Percentiles rank a stretch among this genome's conserved stretches.
phyloP scores from a whole-genome alignment of 2,329 filamentous ascomycete genomes.

The Fusarium sp. region DNA sequence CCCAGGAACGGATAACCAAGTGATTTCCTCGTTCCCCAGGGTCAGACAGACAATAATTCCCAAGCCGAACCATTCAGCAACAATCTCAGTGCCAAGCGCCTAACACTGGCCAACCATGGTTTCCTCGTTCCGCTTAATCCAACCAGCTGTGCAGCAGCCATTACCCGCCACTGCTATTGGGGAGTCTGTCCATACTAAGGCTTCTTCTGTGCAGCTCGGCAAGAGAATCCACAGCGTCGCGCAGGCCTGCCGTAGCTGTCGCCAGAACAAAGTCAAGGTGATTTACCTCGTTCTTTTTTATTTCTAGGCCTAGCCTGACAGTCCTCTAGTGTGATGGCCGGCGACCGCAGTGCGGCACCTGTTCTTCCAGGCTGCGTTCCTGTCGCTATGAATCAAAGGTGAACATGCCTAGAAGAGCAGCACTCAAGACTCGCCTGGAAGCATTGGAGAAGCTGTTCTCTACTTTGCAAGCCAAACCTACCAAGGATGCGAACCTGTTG shows the following conservation, averaged over 20 bases:
- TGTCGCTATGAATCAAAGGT: neutral
- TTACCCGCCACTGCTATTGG: neutral
- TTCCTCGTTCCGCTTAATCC: neutral
- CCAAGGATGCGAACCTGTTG: neutral
- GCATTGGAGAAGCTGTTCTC: neutral
- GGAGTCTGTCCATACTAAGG: neutral
- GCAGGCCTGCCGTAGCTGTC: neutral
- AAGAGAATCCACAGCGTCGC: neutral
- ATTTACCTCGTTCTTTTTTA: neutral
- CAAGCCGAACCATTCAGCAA: neutral
- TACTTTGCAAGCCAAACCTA: neutral
- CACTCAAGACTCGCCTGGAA: neutral
- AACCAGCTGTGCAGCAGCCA: neutral
- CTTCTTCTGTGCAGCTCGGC: neutral
- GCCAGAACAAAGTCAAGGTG: neutral
- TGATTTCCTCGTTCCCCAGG: neutral
- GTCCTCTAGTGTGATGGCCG: neutral
- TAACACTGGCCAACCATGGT: neutral
- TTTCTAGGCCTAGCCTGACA: neutral
- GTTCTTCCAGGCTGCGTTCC: neutral
- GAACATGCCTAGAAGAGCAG: neutral
- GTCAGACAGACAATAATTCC: neutral
- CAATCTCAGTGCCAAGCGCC: neutral
- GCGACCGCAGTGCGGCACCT: neutral
- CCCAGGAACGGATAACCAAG: neutral